Evolutionary conservation across 352 stramenopile genomes (phyloP).

Genomic region (Phytophthora gonapodyides): DNA sequence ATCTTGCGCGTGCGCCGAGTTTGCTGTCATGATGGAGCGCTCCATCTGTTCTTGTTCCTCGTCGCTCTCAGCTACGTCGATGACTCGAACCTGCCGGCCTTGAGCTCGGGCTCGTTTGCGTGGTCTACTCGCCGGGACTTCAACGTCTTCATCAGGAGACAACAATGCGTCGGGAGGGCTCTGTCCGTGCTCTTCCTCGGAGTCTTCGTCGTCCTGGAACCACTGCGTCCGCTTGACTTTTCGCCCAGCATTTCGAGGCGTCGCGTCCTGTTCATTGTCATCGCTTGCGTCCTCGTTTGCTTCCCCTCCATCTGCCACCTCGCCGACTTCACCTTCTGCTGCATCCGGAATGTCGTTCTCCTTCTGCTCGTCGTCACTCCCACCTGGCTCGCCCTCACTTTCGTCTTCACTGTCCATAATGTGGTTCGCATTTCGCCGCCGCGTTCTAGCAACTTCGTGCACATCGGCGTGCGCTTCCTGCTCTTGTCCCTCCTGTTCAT

Average conservation of each 20-base stretch:
- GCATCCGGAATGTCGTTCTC: slow-evolving; percentile 13
- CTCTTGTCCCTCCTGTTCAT: slow-evolving; percentile 13
- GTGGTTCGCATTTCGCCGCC: slow-evolving; percentile 39
- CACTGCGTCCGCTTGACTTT: slow-evolving; percentile 34
- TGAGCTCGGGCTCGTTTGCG: slow-evolving; percentile 25
- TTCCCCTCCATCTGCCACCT: slow-evolving; percentile 5
- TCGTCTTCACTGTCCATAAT: slow-evolving; percentile 48
- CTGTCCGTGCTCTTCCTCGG: slow-evolving; percentile 30
- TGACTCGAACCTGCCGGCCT: slow-evolving; percentile 24
- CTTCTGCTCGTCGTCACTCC: slow-evolving; percentile 25
- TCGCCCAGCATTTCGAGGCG: background rate
- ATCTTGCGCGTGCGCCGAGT: slow-evolving; percentile 4
- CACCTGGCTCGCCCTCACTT: slow-evolving; percentile 10
- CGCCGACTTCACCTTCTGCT: slow-evolving; percentile 10
- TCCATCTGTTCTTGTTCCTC: slow-evolving; percentile 37
- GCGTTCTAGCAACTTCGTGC: slow-evolving; percentile 16
- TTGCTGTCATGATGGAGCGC: slow-evolving; percentile 13
- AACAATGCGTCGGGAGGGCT: background rate
- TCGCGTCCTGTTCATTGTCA: slow-evolving; percentile 13
- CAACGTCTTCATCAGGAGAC: slow-evolving; percentile 3
- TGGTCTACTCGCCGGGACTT: slow-evolving; percentile 9
- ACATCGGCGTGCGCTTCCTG: slow-evolving; percentile 15
- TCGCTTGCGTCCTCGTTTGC: slow-evolving; percentile 30
- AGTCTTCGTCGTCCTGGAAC: slow-evolving; percentile 38
- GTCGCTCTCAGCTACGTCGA: slow-evolving; percentile 47